A percentile compares a stretch with the other conserved stretches of the same genome.
Evolutionary conservation across 2,329 filamentous ascomycete species (phyloP).

Genomic region (Aspergillus calidoustus): DNA sequence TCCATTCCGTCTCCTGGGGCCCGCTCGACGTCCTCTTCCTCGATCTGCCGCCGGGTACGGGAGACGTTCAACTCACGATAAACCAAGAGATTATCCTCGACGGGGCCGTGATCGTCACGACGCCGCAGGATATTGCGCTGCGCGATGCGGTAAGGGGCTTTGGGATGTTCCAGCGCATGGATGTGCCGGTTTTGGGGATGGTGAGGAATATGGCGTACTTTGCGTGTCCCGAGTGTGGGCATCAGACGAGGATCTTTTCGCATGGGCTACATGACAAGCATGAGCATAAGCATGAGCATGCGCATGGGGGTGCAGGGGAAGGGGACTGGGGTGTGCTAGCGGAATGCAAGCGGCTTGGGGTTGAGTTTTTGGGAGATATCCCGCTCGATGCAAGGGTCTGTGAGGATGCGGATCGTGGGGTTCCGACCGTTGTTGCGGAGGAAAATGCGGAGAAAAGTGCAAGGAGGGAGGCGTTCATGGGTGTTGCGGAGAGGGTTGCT

Average conservation of each 20-base stretch:
- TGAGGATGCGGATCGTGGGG: constrained; percentile 82
- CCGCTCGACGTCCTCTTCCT: constrained; percentile 85
- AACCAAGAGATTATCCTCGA: constrained; percentile 91
- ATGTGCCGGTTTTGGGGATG: constrained; percentile 78
- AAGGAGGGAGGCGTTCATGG: constrained; percentile 72
- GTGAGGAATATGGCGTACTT: constrained; percentile 93
- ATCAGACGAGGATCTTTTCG: constrained; percentile 77
- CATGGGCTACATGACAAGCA: constrained; percentile 31
- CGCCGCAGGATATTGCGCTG: constrained; percentile 88
- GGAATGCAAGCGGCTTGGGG: constrained; percentile 72
- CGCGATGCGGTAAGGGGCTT: constrained; percentile 92
- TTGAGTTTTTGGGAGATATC: constrained; percentile 86
- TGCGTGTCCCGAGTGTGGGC: constrained; percentile 75
- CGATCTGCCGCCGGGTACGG: constrained; percentile 91
- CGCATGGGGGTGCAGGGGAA: constrained; percentile 18
- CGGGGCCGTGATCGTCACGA: constrained; percentile 83
- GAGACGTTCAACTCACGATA: constrained; percentile 95
- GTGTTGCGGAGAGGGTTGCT: constrained; percentile 65
- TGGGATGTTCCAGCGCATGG: constrained; percentile 87
- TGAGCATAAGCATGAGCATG: not conserved
- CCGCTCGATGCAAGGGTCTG: constrained; percentile 86
- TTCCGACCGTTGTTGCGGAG: constrained; percentile 87
- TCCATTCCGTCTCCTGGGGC: constrained; percentile 95
- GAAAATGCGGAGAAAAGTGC: constrained; percentile 65
- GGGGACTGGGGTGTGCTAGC: constrained; percentile 64